phyloP scores from a whole-genome alignment of 2,329 filamentous ascomycete species.

The Trichoderma aggressivum region DNA sequence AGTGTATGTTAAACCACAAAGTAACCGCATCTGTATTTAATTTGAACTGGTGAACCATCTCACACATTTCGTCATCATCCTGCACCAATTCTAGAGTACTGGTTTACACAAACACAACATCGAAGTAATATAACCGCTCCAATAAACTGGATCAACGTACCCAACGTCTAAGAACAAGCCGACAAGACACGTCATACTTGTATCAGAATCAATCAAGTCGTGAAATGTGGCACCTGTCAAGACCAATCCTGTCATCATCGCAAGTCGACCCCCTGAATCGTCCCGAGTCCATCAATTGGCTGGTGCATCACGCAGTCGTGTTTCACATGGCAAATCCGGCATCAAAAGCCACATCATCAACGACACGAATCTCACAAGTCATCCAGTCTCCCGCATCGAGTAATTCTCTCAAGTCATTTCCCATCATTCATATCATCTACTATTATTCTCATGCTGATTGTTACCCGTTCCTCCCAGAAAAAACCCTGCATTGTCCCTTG shows the following conservation, averaged over 20 bases:
- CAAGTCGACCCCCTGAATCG: background rate
- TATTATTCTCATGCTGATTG: constrained; percentile 18
- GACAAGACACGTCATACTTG: background rate
- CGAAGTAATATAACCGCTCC: background rate
- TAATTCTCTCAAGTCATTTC: background rate
- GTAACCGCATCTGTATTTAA: background rate
- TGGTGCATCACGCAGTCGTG: background rate
- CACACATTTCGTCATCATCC: background rate
- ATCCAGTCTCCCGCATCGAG: background rate
- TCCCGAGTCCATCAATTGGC: background rate
- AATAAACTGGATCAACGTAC: background rate
- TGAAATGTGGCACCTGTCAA: background rate
- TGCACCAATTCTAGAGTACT: background rate
- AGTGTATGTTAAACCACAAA: background rate
- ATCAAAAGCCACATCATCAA: background rate
- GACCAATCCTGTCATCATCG: background rate
- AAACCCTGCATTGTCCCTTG: constrained; percentile 18
- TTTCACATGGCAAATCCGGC: background rate
- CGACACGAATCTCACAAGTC: background rate
- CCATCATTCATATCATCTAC: constrained; percentile 15
- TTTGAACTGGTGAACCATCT: background rate
- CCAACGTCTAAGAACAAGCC: background rate
- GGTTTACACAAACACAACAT: background rate
- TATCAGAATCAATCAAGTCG: background rate
- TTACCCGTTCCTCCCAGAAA: constrained; percentile 19